Evolutionary conservation across 2,329 filamentous ascomycete species (phyloP).

Genomic region (Fusarium albosuccineum): DNA sequence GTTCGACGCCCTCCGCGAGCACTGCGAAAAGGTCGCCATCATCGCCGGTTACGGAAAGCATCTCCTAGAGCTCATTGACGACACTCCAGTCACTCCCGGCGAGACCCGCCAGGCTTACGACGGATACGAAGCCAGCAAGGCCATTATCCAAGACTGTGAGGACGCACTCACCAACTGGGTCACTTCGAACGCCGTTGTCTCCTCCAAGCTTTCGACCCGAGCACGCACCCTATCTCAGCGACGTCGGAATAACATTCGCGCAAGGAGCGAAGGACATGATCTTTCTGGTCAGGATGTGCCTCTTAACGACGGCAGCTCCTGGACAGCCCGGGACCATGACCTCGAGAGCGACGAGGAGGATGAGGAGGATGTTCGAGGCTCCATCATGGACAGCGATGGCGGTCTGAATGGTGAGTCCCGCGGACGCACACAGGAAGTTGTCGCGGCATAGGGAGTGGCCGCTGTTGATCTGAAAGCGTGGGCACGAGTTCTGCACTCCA

Average conservation of each 20-base stretch:
- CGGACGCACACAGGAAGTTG: slow-evolving; percentile 66
- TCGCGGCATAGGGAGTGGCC: slow-evolving; percentile 56
- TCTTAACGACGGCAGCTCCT: slow-evolving; percentile 83
- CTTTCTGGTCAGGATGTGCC: slow-evolving; percentile 86
- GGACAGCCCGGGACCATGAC: slow-evolving; percentile 81
- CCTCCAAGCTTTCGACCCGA: slow-evolving; percentile 86
- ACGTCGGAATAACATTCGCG: slow-evolving; percentile 78
- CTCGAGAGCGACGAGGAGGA: slow-evolving; percentile 75
- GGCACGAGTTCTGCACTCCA: slow-evolving; percentile 7
- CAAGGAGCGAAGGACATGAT: slow-evolving; percentile 81
- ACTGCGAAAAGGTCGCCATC: slow-evolving; percentile 98
- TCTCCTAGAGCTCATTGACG: slow-evolving; percentile 95
- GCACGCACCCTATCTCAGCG: slow-evolving; percentile 90
- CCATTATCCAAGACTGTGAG: slow-evolving; percentile 99
- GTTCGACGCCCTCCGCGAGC: slow-evolving; percentile 96
- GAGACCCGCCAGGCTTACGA: slow-evolving; percentile 97
- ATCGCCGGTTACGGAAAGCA: slow-evolving; percentile 99
- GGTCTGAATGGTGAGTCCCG: slow-evolving; percentile 69
- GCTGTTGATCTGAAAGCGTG: slow-evolving; percentile 16
- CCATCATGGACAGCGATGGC: slow-evolving; percentile 64
- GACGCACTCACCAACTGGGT: slow-evolving; percentile 98
- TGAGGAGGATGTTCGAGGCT: slow-evolving; percentile 64
- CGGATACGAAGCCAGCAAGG: slow-evolving; percentile 98
- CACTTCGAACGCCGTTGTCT: slow-evolving; percentile 87
- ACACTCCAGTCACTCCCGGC: slow-evolving; percentile 95